Base-by-base conservation (phyloP, 306 rosid genomes). In the Gastrolobium villosum region DNA sequence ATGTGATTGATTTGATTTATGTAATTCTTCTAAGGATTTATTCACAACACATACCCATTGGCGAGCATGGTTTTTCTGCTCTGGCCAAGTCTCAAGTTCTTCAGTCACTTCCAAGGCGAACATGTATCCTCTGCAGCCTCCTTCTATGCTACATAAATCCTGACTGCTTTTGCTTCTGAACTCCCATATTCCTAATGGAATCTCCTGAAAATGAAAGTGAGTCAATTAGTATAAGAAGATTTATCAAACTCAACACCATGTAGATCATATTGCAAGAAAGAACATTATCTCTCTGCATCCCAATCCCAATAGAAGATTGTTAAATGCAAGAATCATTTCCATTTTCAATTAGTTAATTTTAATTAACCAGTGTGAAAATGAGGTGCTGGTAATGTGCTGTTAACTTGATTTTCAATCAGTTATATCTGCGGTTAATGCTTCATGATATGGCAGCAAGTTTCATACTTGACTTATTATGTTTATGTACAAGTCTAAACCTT, bases 111-210 rank as follows among this genome's bases (percentile, higher is more conserved):
- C 90, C 57, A 93, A 81, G 44, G 98, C 89, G 75, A 91, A 93
- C 97, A 93, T 93, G 84, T 89, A 93, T 44, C 98, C 98, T 78
- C 83, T 72, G 89, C 98, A 89, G 52, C 88, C 97, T 69, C 98
- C 98, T 81, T 85, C 88, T 62, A 74, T 65, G 77, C 85, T 71
- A 83, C 89, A 81, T 56, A 82, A 52, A 62, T 89, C 75, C 78
- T 88, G 84, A 36, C 78, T 89, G 83, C 94, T 93, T 88, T 91
- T 93, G 89, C 98, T 93, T 84, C 94, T 87, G 81, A 91, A 93
- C 70, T 88, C 93, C 98, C 98, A 93, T 43, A 81, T 82, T 84
- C 98, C 98, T 70, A 93, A 79, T 40, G 90, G 92, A 53, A 67
- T 79, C 78, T 91, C 94, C 98, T 93, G 77, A 63, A 84, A 66